Evolutionary conservation across 176 grass and related monocot species (phyloP), one percentile per base, ranked within the genome.

Genomic region (Elaeis guineensis): DNA sequence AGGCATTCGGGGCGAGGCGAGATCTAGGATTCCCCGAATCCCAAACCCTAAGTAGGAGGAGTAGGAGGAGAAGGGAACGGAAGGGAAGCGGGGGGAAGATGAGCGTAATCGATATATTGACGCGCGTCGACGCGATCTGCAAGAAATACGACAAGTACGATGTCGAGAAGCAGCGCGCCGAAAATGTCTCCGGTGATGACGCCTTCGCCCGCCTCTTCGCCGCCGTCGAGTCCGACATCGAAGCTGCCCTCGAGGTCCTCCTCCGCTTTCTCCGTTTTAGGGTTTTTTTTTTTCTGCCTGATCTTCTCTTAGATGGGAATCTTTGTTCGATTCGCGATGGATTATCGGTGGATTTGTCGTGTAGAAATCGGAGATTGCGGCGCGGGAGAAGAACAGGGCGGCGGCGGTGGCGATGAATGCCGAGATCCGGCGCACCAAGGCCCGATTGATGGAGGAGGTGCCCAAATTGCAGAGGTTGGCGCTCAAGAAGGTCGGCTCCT

Each of bases 61-160:
- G 69, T 28, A 50, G n/a, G 17, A 6, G 32, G 50, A 6, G 51
- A 39, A 58, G 7, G 39, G 20, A 19, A n/a, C n/a, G n/a, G n/a
- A n/a, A 14, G 29, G 3, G 54, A 8, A 0, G 16, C 24, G 44
- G 6, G 52, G n/a, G 23, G 5, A 66, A 55, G 78, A 87, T 96
- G 91, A 90, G 78, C 62, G 86, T 90, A 24, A 90, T 90, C 78
- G 91, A 87, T 54, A 79, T 98, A 63, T 74, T 92, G 3, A 98
- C 93, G 22, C 93, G 93, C 24, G 93, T 98, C 51, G 93, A 98
- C 52, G 67, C 82, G 21, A 98, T 98, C 82, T 93, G 88, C 81
- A 84, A 86, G 74, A 93, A 98, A 84, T 98, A 98, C 49, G 93
- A 92, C 69, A 98, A 68, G 84, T 92, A 98, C 79, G 94, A 98